phyloP scores from a whole-genome alignment of 2,329 filamentous ascomycete genomes.

The Penicillium aurantiogriseum region DNA sequence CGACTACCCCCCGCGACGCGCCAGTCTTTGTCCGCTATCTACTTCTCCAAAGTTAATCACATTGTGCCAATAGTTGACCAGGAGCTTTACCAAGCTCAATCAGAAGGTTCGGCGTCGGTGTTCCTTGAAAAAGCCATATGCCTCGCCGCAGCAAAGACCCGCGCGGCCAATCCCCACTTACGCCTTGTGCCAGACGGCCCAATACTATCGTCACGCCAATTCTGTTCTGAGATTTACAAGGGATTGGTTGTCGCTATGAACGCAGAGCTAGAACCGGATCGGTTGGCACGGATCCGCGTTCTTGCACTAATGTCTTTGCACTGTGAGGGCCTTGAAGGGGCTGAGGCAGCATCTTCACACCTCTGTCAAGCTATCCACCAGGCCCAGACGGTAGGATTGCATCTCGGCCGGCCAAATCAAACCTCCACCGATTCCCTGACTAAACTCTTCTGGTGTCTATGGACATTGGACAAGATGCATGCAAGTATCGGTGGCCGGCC shows the following conservation, averaged over 20 bases:
- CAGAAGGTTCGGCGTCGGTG: constrained; percentile 28
- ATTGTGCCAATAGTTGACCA: constrained; percentile 40
- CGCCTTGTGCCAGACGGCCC: constrained; percentile 32
- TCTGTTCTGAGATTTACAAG: constrained; percentile 40
- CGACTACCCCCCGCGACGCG: constrained; percentile 35
- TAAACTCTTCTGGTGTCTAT: constrained; percentile 42
- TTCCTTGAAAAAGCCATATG: constrained; percentile 43
- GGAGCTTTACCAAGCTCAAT: constrained; percentile 26
- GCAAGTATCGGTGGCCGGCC: constrained; percentile 43
- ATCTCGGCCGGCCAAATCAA: constrained; percentile 39
- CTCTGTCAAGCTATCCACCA: constrained; percentile 44
- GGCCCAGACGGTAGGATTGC: constrained; percentile 40
- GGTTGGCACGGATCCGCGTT: constrained; percentile 39
- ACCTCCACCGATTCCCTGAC: constrained; percentile 29
- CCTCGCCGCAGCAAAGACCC: constrained; percentile 42
- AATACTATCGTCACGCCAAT: constrained; percentile 35
- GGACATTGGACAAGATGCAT: constrained; percentile 45
- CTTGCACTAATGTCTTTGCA: constrained; percentile 43
- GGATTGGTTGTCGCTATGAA: constrained; percentile 40
- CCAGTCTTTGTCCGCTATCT: constrained; percentile 34
- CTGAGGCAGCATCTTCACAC: constrained; percentile 41
- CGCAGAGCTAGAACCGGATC: constrained; percentile 37
- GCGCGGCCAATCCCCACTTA: constrained; percentile 32
- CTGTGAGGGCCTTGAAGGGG: constrained; percentile 42
- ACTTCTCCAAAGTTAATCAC: constrained; percentile 39